These are phyloP conservation scores for Mycena maculata DNA, from an alignment of 768 basidiomycete species.

Conservation along the genomic window DNA sequence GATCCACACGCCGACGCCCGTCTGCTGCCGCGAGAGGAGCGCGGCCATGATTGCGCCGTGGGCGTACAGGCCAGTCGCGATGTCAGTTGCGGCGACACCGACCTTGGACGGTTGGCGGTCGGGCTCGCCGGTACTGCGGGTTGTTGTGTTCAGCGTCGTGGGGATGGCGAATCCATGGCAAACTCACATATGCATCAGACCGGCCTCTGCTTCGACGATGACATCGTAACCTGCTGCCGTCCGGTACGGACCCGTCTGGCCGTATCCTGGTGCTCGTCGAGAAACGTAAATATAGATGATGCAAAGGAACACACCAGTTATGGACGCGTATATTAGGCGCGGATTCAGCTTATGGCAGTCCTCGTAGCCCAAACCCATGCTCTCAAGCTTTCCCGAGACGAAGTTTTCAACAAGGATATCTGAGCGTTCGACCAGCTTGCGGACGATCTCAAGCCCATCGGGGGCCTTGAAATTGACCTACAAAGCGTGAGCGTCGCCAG, in stretches of 20 bases:
- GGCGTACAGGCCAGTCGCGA: slow-evolving; percentile 89
- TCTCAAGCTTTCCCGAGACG: slow-evolving; percentile 84
- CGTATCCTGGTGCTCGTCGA: slow-evolving; percentile 64
- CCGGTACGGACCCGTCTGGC: slow-evolving; percentile 91
- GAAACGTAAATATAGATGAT: neutral
- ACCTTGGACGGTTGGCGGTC: slow-evolving; percentile 91
- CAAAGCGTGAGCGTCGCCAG: neutral
- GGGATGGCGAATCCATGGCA: slow-evolving; percentile 20
- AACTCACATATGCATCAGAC: slow-evolving; percentile 91
- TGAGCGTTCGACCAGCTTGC: slow-evolving; percentile 74
- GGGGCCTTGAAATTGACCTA: slow-evolving; percentile 77
- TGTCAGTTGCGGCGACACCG: slow-evolving; percentile 94
- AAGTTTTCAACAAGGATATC: slow-evolving; percentile 95
- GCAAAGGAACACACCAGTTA: slow-evolving; percentile 71
- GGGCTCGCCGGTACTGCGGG: slow-evolving; percentile 83
- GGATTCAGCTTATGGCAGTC: slow-evolving; percentile 84
- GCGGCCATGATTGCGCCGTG: slow-evolving; percentile 95
- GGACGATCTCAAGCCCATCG: slow-evolving; percentile 81
- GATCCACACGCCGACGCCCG: slow-evolving; percentile 90
- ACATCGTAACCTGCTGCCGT: slow-evolving; percentile 91
- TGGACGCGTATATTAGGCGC: slow-evolving; percentile 85
- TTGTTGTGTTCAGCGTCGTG: neutral
- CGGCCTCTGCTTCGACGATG: slow-evolving; percentile 88
- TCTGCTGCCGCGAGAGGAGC: slow-evolving; percentile 82
- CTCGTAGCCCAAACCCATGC: slow-evolving; percentile 88